Conservation (phyloP, 495 filamentous ascomycete species). For the Poronia punctata region DNA sequence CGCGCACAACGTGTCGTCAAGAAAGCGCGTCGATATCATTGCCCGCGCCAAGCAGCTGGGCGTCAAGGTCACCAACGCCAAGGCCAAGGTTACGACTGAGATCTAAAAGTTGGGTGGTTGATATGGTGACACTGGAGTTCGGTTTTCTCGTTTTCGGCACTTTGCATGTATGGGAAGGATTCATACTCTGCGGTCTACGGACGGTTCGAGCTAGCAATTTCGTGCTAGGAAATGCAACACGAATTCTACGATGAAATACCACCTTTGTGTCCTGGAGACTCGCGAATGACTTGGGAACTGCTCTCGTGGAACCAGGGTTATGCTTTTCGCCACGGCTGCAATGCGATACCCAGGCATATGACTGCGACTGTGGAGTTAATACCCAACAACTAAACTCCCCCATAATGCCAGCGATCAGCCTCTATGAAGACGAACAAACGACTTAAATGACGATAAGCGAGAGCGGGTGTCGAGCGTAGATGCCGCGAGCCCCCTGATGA, state of each 20-base stretch:
- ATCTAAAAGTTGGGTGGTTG: conserved; percentile 51
- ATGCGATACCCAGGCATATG: background rate
- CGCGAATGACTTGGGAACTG: conserved; percentile 4
- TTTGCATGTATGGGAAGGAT: conserved; percentile 32
- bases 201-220: conserved; percentile 31
- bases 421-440: background rate
- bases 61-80: conserved; percentile 98
- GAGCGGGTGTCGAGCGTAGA: no score
- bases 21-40: conserved; percentile 97
- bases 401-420: conserved; percentile 1
- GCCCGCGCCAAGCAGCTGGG: conserved; percentile 92
- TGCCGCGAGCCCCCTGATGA: no score
- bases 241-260: conserved; percentile 28
- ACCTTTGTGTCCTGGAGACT: conserved; percentile 10
- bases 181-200: conserved; percentile 30
- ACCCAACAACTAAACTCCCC: background rate
- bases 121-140: conserved; percentile 21
- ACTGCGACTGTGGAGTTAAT: background rate
- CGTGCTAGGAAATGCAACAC: conserved; percentile 29
- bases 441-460: no score
- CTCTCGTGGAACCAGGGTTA: conserved; percentile 8
- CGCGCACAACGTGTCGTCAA: conserved; percentile 89
- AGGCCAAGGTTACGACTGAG: conserved; percentile 96
- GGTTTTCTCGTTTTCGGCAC: conserved; percentile 31
- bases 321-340: conserved; percentile 3